Evolutionary conservation across 192 early-diverging fungal genomes (phyloP).

Genomic region (Jimgerdemannia flammicorona): DNA sequence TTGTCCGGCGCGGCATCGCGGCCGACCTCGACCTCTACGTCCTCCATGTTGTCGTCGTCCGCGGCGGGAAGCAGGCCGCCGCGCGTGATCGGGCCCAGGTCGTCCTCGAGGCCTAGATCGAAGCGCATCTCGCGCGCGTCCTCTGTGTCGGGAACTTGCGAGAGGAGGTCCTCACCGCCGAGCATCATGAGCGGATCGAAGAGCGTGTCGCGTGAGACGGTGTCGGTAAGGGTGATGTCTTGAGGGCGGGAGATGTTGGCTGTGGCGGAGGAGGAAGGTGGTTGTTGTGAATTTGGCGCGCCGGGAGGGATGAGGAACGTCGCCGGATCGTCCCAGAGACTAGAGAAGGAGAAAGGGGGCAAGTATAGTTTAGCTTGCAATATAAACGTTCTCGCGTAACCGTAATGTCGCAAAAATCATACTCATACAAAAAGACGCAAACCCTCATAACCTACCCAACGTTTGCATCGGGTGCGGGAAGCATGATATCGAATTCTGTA

Average conservation of each 20-base stretch:
- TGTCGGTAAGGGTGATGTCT: conserved; percentile 19
- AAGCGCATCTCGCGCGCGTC: conserved; percentile 28
- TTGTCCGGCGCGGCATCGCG: conserved; percentile 37
- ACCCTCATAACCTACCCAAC: background rate
- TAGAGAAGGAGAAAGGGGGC: background rate
- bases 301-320: background rate
- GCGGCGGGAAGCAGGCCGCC: conserved; percentile 17
- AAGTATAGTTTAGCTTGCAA: background rate
- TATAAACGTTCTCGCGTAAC: no score
- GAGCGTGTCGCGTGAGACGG: background rate
- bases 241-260: conserved; percentile 9
- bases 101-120: conserved; percentile 35
- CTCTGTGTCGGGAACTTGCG: conserved; percentile 30
- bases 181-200: background rate
- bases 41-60: conserved; percentile 38
- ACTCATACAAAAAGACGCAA: no score
- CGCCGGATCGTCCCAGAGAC: conserved; percentile 9
- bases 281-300: background rate
- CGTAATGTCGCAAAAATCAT: no score
- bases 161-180: background rate
- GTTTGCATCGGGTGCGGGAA: conserved; percentile 66
- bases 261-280: background rate
- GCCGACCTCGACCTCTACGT: conserved; percentile 54
- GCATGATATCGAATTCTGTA: conserved; percentile 89
- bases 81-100: conserved; percentile 22